Evolutionary conservation across 306 rosid species (phyloP), one percentile per base, ranked within the genome.

Genomic region (Luffa aegyptiaca): DNA sequence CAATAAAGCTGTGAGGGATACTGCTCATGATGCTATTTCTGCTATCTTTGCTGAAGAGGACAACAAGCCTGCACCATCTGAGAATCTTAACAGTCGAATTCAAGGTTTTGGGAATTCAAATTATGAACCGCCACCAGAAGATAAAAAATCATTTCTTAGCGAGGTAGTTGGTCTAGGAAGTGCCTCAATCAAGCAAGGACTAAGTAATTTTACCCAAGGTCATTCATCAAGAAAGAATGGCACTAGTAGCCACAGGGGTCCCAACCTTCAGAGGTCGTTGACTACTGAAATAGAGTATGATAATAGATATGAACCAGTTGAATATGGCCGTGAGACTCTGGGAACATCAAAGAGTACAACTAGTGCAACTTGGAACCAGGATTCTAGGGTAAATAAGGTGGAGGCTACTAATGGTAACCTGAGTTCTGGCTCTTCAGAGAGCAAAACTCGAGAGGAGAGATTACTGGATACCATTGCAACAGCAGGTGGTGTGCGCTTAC

Each of bases 111-210:
- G 99, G 75, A 96, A 88, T 86, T 87, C 94, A 75, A 91, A 90
- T 86, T 89, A 10, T 58, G 97, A 90, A 81, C 46, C 51, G 12
- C 90, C 92, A 42, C 75, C 82, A 2, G 96, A 93, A 49, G 99
- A 93, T 61, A 90, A 84, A 81, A 91, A 89, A 75, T 93, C 99
- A 39, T 96, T 96, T 86, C 86, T 96, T 45, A 96, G 97, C 65
- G 99, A 90, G 91, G 99, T 96, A 81, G 99, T 96, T 62, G 99
- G 94, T 84, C 66, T 96, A 82, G 99, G 99, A 85, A 96, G 97
- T 81, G 97, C 97, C 46, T 88, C 99, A 41, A 90, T 96, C 85
- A 96, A 93, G 89, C 98, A 93, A 84, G 99, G 99, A 74, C 55
- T 96, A 69, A 92, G 85, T 84, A 93, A 59, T 87, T 87, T 96